Evolutionary conservation across 306 rosid species (phyloP), one percentile per base, ranked within the genome.

Genomic region (Rubus idaeus): DNA sequence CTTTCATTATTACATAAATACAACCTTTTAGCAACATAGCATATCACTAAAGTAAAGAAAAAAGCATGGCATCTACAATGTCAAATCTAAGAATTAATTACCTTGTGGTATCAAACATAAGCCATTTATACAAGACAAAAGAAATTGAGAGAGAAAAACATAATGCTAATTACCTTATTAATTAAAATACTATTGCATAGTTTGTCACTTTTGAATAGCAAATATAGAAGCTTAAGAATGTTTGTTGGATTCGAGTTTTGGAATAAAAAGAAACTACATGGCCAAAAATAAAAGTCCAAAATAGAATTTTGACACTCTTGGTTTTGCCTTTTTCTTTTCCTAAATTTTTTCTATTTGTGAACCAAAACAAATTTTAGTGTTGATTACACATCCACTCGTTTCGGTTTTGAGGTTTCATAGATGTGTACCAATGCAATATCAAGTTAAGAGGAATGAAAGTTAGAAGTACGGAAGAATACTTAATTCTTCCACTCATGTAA

Each of bases 1-100:
- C 68, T 63, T 78, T 78, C 70, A 78, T 82, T 74, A 68, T 78
- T 51, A 62, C 80, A 44, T 69, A 77, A 74, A 52, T 76, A 68
- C 56, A 39, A 47, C 63, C 69, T 61, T 23, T 56, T 9, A 20
- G 9, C 67, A 72, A 62, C 42, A 52, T 51, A 3, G 30, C 46
- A 58, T 51, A 76, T 64, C 77, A 76, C 52, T 30, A 30, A 47
- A 67, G 65, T n/a, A 68, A 18, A 39, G 30, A 21, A 73, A 30
- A 57, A 57, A 20, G 26, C 56, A 58, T 72, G 76, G 68, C 68
- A 58, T 50, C 75, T 70, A n/a, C 61, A 71, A 52, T 52, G 63
- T 52, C 63, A 52, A 52, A 71, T 39, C 63, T 71, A 10, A 52
- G 62, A 70, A n/a, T n/a, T 35, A 30, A 8, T 58, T 58, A 49